Evolutionary conservation across 192 early-diverging fungal species (phyloP).

Genomic region (Cetraspora pellucida): DNA sequence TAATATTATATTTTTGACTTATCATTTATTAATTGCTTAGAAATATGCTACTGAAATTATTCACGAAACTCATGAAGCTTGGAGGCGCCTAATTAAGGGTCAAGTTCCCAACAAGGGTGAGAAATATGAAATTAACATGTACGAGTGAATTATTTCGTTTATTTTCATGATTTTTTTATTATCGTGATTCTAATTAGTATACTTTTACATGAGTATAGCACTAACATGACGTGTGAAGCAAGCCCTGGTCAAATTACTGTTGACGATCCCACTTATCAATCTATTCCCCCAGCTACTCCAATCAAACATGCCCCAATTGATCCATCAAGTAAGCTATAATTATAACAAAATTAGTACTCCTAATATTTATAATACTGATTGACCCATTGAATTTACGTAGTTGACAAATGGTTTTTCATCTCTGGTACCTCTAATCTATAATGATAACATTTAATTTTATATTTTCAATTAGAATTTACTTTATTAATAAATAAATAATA

Average conservation of each 20-base stretch:
- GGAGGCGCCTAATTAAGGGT: conserved; percentile 80
- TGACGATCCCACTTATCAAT: conserved; percentile 58
- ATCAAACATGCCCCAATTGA: conserved; percentile 71
- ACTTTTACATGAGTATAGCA: conserved; percentile 43
- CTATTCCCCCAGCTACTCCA: conserved; percentile 61
- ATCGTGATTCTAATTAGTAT: conserved; percentile 12
- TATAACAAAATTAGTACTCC: conserved; percentile 9
- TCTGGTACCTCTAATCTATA: conserved; percentile 70
- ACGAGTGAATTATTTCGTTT: conserved; percentile 21
- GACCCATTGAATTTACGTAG: conserved; percentile 18
- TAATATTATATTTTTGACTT: neutral
- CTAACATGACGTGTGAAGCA: conserved; percentile 68
- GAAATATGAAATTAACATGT: conserved; percentile 74
- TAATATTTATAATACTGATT: conserved; percentile 38
- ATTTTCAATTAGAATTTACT: too few relatives aligned
- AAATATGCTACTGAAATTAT: conserved; percentile 90
- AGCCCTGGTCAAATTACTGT: conserved; percentile 72
- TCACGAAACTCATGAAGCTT: conserved; percentile 92
- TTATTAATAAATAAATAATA: too few relatives aligned
- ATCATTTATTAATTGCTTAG: conserved; percentile 35
- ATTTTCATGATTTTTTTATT: conserved; percentile 1
- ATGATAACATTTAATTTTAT: neutral
- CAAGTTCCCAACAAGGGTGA: conserved; percentile 64
- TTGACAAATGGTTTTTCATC: conserved; percentile 99
- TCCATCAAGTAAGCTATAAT: conserved; percentile 51